Evolutionary conservation across 2,329 filamentous ascomycete species (phyloP).

Genomic region (Cercospora citrullina): DNA sequence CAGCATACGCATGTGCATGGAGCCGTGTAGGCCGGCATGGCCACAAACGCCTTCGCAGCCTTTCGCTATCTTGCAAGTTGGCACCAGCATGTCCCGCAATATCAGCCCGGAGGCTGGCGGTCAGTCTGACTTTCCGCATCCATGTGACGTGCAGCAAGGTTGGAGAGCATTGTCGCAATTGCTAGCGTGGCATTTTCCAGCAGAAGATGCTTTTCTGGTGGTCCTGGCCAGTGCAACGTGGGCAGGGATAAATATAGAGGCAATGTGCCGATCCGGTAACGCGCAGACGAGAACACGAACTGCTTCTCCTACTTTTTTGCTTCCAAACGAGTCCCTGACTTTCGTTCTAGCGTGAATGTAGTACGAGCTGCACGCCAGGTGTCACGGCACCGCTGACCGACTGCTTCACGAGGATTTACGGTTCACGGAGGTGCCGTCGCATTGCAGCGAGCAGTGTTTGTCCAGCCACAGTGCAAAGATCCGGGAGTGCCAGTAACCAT

Average conservation of each 20-base stretch:
- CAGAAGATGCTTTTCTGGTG: background rate
- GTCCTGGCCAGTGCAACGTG: conserved; percentile 5
- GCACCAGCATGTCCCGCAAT: background rate
- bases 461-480: background rate
- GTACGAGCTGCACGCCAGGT: conserved; percentile 7
- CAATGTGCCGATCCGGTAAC: background rate
- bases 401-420: background rate
- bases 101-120: background rate
- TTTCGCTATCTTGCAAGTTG: background rate
- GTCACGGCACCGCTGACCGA: background rate
- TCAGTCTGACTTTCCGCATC: background rate
- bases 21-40: background rate
- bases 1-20: conserved; percentile 1
- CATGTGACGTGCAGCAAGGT: conserved; percentile 1
- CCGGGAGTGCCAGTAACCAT: conserved; percentile 10
- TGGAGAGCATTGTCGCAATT: conserved; percentile 1
- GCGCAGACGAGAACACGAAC: background rate
- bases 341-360: background rate
- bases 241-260: conserved; percentile 12
- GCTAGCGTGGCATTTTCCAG: background rate
- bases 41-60: background rate
- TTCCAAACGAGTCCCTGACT: background rate
- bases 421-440: background rate
- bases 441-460: background rate
- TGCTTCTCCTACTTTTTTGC: background rate